Evolutionary conservation across 306 rosid species (phyloP), one percentile per base, ranked within the genome.

Genomic region (Vigna reflexopilosa): DNA sequence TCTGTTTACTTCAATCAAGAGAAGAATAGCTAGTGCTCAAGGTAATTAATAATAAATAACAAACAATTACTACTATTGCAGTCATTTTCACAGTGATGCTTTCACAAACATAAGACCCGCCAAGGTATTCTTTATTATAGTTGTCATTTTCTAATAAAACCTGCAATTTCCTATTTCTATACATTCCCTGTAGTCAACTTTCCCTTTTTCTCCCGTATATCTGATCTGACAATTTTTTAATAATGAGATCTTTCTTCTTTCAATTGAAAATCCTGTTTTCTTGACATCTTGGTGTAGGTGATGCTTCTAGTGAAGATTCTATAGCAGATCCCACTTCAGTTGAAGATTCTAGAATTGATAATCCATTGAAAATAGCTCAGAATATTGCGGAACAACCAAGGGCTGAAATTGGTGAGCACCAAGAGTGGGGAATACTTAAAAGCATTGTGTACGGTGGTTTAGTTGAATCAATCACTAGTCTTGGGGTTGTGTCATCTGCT

Each of bases 401-500:
- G 24, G 77, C 40, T 50, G 80, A 73, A 70, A 36, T 38, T 65
- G 69, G 9, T 47, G 79, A 71, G 59, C 66, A 56, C 26, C 50
- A 26, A 20, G 72, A 71, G 47, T 69, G 76, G 82, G 88, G 89
- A 72, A 73, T 93, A 47, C 54, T 89, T 55, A 90, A 89, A 81
- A 80, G 92, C 82, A 73, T 87, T 47, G 89, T 90, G 10, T 92
- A 89, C 20, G 96, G 96, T 51, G 93, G 97, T 64, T 79, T 90
- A 64, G 50, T 81, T 44, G 92, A 90, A 83, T 81, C 93, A 75
- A 85, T 90, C 78, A 61, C 93, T 58, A 90, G 97, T 76, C 76
- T 92, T 49, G 86, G 96, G 70, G 81, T 92, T 55, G 93, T 92
- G 70, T 73, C 91, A 67, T 92, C 97, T 38, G 93, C 97, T 61